These are phyloP conservation scores for Gossypioides kirkii DNA, from an alignment of 345 rosid genomes.

Conservation along the genomic window DNA sequence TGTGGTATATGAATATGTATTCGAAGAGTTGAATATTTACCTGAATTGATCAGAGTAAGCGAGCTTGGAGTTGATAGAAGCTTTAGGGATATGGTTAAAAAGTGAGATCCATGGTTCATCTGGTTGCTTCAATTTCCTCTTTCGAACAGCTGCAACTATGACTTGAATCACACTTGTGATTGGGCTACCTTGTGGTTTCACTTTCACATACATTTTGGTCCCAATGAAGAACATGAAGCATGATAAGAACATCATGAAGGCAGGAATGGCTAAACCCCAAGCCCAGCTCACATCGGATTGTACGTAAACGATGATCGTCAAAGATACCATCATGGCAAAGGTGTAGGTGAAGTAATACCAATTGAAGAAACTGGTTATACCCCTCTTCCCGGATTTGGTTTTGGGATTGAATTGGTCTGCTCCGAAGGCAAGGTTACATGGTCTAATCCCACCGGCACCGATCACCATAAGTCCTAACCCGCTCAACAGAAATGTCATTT, in stretches of 20 bases:
- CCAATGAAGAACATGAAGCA: conserved; percentile 37
- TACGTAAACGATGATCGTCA: conserved; percentile 43
- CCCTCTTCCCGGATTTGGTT: conserved; percentile 38
- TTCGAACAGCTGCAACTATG: conserved; percentile 31
- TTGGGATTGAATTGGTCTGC: conserved; percentile 54
- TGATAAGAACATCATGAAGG: conserved; percentile 40
- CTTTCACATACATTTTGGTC: conserved; percentile 30
- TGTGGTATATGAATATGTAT: background rate
- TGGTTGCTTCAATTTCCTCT: conserved; percentile 26
- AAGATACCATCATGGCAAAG: conserved; percentile 36
- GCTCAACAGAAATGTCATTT: conserved; percentile 29
- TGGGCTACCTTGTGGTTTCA: conserved; percentile 41
- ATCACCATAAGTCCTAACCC: conserved; percentile 32
- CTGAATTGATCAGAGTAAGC: conserved; percentile 39
- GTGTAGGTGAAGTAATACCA: conserved; percentile 54
- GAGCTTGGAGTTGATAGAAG: conserved; percentile 34
- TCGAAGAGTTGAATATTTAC: conserved; percentile 14
- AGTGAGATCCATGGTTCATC: conserved; percentile 27
- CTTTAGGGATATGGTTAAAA: conserved; percentile 26
- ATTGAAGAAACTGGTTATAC: conserved; percentile 51
- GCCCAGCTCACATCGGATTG: conserved; percentile 60
- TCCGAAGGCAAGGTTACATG: conserved; percentile 51
- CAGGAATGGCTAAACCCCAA: conserved; percentile 46
- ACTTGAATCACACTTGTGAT: conserved; percentile 27
- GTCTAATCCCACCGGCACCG: conserved; percentile 49